A percentile compares a stretch with the other conserved stretches of the same genome.
phyloP scores from a whole-genome alignment of 164 flowering plant species.

The Berberis vulgaris region DNA sequence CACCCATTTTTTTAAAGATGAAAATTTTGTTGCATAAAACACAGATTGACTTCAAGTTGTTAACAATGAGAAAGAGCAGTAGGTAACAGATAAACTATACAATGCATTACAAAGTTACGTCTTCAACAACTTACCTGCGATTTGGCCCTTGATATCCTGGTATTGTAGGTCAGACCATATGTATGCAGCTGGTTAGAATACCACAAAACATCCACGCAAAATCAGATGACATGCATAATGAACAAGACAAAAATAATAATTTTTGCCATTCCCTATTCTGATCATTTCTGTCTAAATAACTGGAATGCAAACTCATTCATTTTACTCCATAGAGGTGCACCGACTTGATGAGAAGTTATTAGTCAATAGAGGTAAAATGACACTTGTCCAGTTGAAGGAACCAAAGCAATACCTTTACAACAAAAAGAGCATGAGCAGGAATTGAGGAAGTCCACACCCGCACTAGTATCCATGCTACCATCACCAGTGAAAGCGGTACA shows the following conservation, averaged over 20 bases:
- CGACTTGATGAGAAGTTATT: too few relatives aligned
- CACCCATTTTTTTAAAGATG: too few relatives aligned
- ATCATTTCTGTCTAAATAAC: too few relatives aligned
- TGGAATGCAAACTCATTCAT: too few relatives aligned
- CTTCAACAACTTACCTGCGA: slow-evolving; percentile 39
- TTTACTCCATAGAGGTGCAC: too few relatives aligned
- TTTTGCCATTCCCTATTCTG: too few relatives aligned
- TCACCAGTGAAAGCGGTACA: slow-evolving; percentile 26
- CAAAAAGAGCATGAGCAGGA: slow-evolving; percentile 81
- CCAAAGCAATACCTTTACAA: slow-evolving; percentile 50
- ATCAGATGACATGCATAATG: neutral
- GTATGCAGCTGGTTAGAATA: slow-evolving; percentile 53
- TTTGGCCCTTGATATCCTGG: slow-evolving; percentile 72
- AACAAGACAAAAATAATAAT: neutral
- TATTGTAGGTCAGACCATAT: slow-evolving; percentile 84
- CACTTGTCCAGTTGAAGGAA: neutral
- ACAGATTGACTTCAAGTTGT: too few relatives aligned
- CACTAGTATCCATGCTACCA: slow-evolving; percentile 16
- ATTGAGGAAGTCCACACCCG: slow-evolving; percentile 32
- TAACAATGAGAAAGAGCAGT: too few relatives aligned
- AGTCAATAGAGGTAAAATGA: too few relatives aligned
- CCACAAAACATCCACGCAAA: neutral
- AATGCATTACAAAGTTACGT: neutral
- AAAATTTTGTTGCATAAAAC: too few relatives aligned
- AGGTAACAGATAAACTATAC: too few relatives aligned